Evolutionary conservation across 225 moss, liverwort and hornwort genomes (phyloP), one percentile per base, ranked within the genome.

Genomic region (Rhytidiadelphus loreus): DNA sequence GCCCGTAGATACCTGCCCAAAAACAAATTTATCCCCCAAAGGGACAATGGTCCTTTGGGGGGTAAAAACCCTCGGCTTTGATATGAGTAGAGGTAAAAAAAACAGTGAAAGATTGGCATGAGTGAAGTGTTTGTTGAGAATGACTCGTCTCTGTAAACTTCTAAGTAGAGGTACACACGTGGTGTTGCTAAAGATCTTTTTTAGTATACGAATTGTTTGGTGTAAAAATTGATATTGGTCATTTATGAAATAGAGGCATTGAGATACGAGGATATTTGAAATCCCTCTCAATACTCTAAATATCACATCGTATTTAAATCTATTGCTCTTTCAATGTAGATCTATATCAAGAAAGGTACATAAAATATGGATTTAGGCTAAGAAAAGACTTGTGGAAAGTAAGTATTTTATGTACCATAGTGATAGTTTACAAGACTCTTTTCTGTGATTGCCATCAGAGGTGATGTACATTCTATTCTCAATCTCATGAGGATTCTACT

Each of bases 361-460:
- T 4, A 41, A 70, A 70, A 8, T 70, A 14, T 8, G 3, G 7
- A 3, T 33, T 62, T 4, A 4, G 10, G 1, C 41, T 39, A 41
- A 14, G 5, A 15, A 0, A 15, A 70, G 14, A 5, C 8, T 41
- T 15, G 15, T 25, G 0, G 8, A 70, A 41, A 39, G 3, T 23
- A 12, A 39, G 0, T 39, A 69, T 69, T 4, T 24, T 24, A 24
- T 69, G 4, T 12, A n/a, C 2, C 1, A 39, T 3, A 24, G 0
- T 39, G 39, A 69, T 69, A 39, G 22, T 12, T 68, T 23, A n/a
- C 2, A 5, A 19, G 2, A 0, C 2, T 39, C 24, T 69, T 24
- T 39, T 4, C 3, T 13, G 13, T 4, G 4, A 21, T 69, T 69
- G 13, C 2, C 12, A 23, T 1, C 0, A 13, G 1, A 39, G 9